Base-by-base conservation (phyloP, 2,329 filamentous ascomycete species). In the Proliferodiscus dingleyae region DNA sequence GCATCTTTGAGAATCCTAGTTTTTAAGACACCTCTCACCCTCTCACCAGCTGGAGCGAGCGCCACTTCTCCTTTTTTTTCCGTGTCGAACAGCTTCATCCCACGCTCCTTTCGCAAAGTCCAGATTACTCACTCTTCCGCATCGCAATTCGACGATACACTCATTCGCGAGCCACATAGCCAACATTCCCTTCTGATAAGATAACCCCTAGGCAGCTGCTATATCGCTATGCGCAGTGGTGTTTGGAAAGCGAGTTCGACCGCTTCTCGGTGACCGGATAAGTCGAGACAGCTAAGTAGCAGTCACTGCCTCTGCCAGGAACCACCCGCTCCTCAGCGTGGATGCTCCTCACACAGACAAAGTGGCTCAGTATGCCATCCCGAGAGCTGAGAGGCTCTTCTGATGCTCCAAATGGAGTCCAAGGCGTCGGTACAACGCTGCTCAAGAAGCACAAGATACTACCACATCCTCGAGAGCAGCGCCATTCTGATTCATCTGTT, bases 331-430 rank as follows among this genome's bases (percentile, higher is more conserved):
- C 37, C 28, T 53, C 47, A 43, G 46, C 49, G 51, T 61, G 57
- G 48, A 62, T 64, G 61, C 58, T 62, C 51, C 52, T 64, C 49
- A 58, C 60, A 40, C 59, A 63, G 49, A 60, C 59, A 16, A 61
- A 61, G 49, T 63, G 61, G 59, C 58, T 60, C 50, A 61, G 51
- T 47, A 64, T 64, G 61, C 60, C 61, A 47, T 47, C 50, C 45
- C 46, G 51, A 43, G 57, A 63, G 52, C 55, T 55, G 37, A 53
- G 50, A 32, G 55, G 49, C 51, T 57, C 57, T 41, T 41, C 54
- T 41, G 56, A 60, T 37, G 41, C 55, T 53, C 46, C 59, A n/a
- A 56, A 56, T 47, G 43, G 55, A 44, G 45, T 51, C 40, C 54
- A 57, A 33, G 46, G 29, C 16, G 51, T 56, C 41, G 54, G 55